phyloP scores from a whole-genome alignment of 306 rosid genomes.

The Vicia sativa region DNA sequence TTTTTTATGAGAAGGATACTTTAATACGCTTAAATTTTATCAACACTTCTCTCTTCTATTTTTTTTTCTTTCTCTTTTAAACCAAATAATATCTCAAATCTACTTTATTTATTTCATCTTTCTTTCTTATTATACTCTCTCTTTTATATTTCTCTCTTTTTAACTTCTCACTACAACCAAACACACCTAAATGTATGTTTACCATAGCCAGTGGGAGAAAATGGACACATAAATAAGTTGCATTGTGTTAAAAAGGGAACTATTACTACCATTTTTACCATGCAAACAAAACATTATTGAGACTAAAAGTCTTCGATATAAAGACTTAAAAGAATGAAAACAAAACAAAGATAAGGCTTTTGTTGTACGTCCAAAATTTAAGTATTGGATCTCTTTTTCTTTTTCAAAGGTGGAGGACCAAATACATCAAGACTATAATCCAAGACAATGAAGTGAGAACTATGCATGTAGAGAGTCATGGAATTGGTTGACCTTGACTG shows the following conservation, averaged over 20 bases:
- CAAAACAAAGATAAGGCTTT: not conserved
- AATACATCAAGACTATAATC: not conserved
- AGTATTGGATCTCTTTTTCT: not conserved
- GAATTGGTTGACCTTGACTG: conserved; percentile 41
- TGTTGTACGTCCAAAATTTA: not conserved
- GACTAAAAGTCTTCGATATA: not conserved
- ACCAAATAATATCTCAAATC: no score
- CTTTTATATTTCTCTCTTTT: no score
- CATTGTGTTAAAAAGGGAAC: conserved; percentile 26
- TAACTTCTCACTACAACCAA: no score
- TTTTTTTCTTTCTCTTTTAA: no score
- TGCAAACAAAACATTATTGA: conserved; percentile 13
- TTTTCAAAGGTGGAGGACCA: conserved; percentile 1
- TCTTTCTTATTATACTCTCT: no score
- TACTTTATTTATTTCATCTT: no score
- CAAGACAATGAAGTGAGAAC: conserved; percentile 19
- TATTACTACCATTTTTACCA: not conserved
- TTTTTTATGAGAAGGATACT: no score
- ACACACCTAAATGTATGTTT: no score
- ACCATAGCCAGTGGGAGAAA: no score
- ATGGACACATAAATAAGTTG: no score
- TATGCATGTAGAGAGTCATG: not conserved
- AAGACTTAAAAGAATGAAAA: not conserved
- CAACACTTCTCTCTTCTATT: no score
- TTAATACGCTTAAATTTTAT: no score